Conservation (phyloP, 2,329 filamentous ascomycete species). For the Beauveria medogensis region DNA sequence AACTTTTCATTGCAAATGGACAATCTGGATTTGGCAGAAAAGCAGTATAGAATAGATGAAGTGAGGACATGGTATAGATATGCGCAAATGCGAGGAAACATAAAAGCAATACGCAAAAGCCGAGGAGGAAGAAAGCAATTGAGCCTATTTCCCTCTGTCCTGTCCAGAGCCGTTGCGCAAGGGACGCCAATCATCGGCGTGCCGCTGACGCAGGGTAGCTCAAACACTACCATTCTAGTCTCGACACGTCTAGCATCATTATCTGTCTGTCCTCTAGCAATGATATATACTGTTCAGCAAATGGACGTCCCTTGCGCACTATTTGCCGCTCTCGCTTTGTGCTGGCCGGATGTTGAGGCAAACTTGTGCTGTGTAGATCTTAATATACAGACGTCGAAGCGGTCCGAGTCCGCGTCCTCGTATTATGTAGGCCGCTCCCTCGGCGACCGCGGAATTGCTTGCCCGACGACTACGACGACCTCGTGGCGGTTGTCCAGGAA, state of each 20-base stretch:
- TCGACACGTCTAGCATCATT: neutral
- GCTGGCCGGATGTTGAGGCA: neutral
- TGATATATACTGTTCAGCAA: too few relatives aligned
- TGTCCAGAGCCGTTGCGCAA: too few relatives aligned
- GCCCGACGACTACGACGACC: constrained; percentile 50
- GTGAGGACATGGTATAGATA: too few relatives aligned
- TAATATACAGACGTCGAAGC: constrained; percentile 22
- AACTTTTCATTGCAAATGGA: neutral
- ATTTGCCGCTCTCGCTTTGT: neutral
- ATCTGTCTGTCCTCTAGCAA: too few relatives aligned
- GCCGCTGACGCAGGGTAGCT: neutral
- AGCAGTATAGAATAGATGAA: too few relatives aligned
- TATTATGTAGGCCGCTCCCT: constrained; percentile 54
- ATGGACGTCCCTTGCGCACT: neutral
- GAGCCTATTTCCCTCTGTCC: too few relatives aligned
- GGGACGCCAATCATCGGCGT: neutral
- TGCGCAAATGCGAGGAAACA: too few relatives aligned
- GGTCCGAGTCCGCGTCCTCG: constrained; percentile 30
- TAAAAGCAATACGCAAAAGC: too few relatives aligned
- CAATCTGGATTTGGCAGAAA: too few relatives aligned
- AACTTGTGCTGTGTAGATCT: constrained; percentile 17
- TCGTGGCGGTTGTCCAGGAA: constrained; percentile 34
- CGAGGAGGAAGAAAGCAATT: too few relatives aligned
- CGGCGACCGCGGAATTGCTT: constrained; percentile 47
- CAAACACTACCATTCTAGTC: neutral